Conservation (phyloP, 805 yeast species). For the Wickerhamomyces tratensis region DNA sequence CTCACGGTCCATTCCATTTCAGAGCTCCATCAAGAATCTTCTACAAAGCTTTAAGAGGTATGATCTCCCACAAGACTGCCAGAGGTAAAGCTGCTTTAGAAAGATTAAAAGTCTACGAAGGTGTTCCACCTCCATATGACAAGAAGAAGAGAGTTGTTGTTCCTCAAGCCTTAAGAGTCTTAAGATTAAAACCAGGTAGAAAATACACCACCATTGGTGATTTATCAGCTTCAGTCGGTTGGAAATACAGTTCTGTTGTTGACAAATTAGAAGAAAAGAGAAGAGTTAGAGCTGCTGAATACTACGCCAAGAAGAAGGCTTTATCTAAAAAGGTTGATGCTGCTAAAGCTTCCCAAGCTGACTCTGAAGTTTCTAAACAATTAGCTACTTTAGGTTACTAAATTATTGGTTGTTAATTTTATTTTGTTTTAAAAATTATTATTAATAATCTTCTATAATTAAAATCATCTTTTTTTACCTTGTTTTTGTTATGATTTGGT, state of each 20-base stretch:
- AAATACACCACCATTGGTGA: slow-evolving; percentile 98
- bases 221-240: slow-evolving; percentile 94
- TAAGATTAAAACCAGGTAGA: slow-evolving; percentile 99
- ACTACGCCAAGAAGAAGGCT: slow-evolving; percentile 98
- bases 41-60: slow-evolving; percentile 99
- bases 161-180: slow-evolving; percentile 98
- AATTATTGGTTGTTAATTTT: slow-evolving; percentile 17
- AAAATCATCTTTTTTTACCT: no score
- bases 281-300: slow-evolving; percentile 97
- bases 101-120: slow-evolving; percentile 99
- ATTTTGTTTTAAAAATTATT: no score
- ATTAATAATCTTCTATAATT: background rate
- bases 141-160: slow-evolving; percentile 99
- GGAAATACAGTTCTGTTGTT: slow-evolving; percentile 99
- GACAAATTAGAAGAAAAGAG: slow-evolving; percentile 98
- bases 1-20: slow-evolving; percentile 99
- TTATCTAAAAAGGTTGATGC: slow-evolving; percentile 84
- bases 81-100: slow-evolving; percentile 99
- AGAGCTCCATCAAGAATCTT: slow-evolving; percentile 99
- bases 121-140: slow-evolving; percentile 99
- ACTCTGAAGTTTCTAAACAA: slow-evolving; percentile 84
- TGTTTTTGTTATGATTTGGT: no score
- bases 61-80: slow-evolving; percentile 99
- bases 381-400: slow-evolving; percentile 98
- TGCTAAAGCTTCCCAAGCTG: slow-evolving; percentile 83